Evolutionary conservation across 768 basidiomycete species (phyloP), one percentile per base, ranked within the genome.

Genomic region (Phlegmacium glaucopus): DNA sequence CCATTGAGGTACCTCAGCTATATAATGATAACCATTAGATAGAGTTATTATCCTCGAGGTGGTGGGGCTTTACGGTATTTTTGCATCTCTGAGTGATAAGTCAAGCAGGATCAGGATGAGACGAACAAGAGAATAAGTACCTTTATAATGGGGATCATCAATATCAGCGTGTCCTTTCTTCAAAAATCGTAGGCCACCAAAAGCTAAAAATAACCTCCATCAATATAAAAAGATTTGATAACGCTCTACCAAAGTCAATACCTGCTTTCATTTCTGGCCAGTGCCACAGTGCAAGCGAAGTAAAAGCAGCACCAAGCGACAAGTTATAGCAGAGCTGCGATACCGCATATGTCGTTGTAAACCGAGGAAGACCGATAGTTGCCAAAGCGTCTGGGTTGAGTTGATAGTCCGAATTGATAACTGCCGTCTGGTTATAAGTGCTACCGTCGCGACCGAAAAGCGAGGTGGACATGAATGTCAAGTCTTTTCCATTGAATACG

Each of bases 401-500:
- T 36, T 65, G 61, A 58, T 76, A 78, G n/a, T 70, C 69, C 1
- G 65, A 45, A 9, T 74, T 75, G 48, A 83, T 79, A 12, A 84
- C 77, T 8, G 71, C 69, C 4, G 66, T 56, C 54, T 81, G 79
- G 28, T 79, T 56, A 55, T 81, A 84, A n/a, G 69, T 52, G 2
- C 71, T 70, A 11, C 81, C 80, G 51, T 82, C 74, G 3, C 62
- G 48, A 4, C 70, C 68, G 59, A 80, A 82, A 6, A 83, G 70
- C 4, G 76, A 71, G 0, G 78, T 77, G 0, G 81, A 80, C 41
- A 84, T 63, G 22, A 58, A 58, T 1, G 53, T 48, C 4, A 58
- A 12, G 29, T 55, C 49, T 40, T 51, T 39, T 25, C 56, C 56
- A 25, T 58, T 42, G 45, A 58, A 58, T 1, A 55, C 51, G 53